Evolutionary conservation across 495 filamentous ascomycete species (phyloP), one percentile per base, ranked within the genome.

Genomic region (Pseudoneurospora amorphoporcata): DNA sequence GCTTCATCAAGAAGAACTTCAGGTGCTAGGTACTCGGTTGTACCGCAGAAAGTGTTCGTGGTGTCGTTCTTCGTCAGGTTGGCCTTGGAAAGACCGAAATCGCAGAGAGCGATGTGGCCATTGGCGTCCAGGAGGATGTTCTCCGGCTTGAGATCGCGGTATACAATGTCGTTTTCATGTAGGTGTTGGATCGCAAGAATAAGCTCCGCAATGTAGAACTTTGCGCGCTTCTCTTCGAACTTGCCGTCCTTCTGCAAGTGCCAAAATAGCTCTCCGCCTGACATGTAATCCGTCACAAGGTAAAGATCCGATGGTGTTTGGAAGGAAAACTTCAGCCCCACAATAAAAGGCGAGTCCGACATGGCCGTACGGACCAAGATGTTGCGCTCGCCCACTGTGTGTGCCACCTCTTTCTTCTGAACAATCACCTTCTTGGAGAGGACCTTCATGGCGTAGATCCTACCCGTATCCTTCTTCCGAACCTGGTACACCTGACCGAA

Each of bases 401-500:
- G 95, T 19, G 94, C 93, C 58, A 99, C 93, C 82, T 99, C 95
- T 82, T 99, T 99, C 87, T 99, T 99, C 82, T 99, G 95, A 17
- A 99, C 95, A 71, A 99, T 98, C 69, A 99, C 95, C 85, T 98
- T 99, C 87, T 99, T 99, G 12, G 95, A 97, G 29, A 99, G 84
- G 3, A 98, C 94, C 80, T 99, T 99, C 95, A 99, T 99, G 47
- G 95, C 95, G 76, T 98, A 99, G 72, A 99, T 97, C 23, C 96
- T 90, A 75, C 90, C 88, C 2, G 95, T 98, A 79, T 99, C 95
- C 85, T 92, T 95, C 86, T 99, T 98, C 75, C 93, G 92, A n/a
- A 98, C 95, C 77, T 98, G 95, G 76, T 98, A 99, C 3, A 99
- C 95, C 81, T 99, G 96, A n/a, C 95, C 95, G 81, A 99, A 99